Evolutionary conservation across 2,329 filamentous ascomycete genomes (phyloP).

Genomic region (Hypoxylon sp.): DNA sequence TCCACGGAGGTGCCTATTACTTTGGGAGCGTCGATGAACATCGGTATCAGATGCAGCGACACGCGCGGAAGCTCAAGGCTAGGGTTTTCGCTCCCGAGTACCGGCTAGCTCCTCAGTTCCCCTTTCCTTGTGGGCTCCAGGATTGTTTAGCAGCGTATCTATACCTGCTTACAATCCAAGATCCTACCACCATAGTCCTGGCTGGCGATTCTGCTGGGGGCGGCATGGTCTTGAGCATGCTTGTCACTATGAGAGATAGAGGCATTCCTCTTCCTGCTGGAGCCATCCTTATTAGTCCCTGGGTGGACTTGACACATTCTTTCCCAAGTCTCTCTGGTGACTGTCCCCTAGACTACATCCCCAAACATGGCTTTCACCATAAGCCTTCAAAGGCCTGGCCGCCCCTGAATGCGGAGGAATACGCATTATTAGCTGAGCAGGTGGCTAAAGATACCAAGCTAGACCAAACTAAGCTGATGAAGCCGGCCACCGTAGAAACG

Average conservation of each 20-base stretch:
- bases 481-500: slow-evolving; percentile 56
- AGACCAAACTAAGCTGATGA: slow-evolving; percentile 54
- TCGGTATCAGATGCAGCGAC: slow-evolving; percentile 97
- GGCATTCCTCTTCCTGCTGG: slow-evolving; percentile 89
- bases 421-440: slow-evolving; percentile 67
- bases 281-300: slow-evolving; percentile 91
- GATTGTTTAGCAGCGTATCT: slow-evolving; percentile 93
- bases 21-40: slow-evolving; percentile 97
- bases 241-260: slow-evolving; percentile 86
- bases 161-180: slow-evolving; percentile 81
- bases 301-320: slow-evolving; percentile 95
- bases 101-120: slow-evolving; percentile 91
- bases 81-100: slow-evolving; percentile 90
- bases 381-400: slow-evolving; percentile 94
- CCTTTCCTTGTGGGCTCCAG: slow-evolving; percentile 92
- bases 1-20: slow-evolving; percentile 95
- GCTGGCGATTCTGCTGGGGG: slow-evolving; percentile 95
- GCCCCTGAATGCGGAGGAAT: slow-evolving; percentile 85
- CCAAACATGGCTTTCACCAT: slow-evolving; percentile 88
- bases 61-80: slow-evolving; percentile 93
- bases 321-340: slow-evolving; percentile 89
- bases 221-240: slow-evolving; percentile 86
- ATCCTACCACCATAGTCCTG: slow-evolving; percentile 85
- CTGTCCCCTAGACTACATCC: slow-evolving; percentile 87
- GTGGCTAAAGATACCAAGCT: slow-evolving; percentile 60